phyloP scores from a whole-genome alignment of 768 basidiomycete species.

The Hygrophoropsis aurantiaca region DNA sequence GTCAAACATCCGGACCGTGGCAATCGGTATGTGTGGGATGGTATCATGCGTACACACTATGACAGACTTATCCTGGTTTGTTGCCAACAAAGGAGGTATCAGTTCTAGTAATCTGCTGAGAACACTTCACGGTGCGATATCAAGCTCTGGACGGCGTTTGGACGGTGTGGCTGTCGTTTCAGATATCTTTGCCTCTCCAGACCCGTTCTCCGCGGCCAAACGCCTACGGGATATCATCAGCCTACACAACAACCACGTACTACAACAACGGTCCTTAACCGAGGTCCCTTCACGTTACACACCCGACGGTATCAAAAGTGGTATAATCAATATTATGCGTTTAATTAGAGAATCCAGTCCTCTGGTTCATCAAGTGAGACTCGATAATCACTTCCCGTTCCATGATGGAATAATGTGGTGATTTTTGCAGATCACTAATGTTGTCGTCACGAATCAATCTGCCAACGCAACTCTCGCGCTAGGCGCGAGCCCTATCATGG shows the following conservation, averaged over 20 bases:
- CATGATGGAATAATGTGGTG: not conserved
- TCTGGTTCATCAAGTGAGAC: constrained; percentile 73
- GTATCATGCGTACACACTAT: not conserved
- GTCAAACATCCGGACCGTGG: constrained; percentile 68
- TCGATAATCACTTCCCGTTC: not conserved
- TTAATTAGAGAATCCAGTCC: constrained; percentile 56
- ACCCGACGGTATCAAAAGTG: constrained; percentile 37
- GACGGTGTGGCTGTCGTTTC: constrained; percentile 90
- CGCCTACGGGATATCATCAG: constrained; percentile 43
- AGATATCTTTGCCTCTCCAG: constrained; percentile 69
- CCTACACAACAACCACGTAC: constrained; percentile 35
- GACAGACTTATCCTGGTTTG: constrained; percentile 1
- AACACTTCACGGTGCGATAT: constrained; percentile 70
- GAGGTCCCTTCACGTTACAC: constrained; percentile 21
- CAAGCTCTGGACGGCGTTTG: constrained; percentile 53
- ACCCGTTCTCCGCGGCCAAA: constrained; percentile 53
- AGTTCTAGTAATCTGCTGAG: constrained; percentile 76
- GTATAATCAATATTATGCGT: constrained; percentile 49
- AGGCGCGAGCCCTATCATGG: constrained; percentile 94
- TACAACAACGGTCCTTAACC: constrained; percentile 1
- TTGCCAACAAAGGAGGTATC: constrained; percentile 69
- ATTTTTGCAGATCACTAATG: constrained; percentile 75
- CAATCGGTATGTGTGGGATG: constrained; percentile 63
- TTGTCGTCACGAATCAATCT: constrained; percentile 84
- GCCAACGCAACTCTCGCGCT: constrained; percentile 88